Evolutionary conservation across 495 filamentous ascomycete genomes (phyloP), one percentile per base, ranked within the genome.

Genomic region (Lepraria neglecta): DNA sequence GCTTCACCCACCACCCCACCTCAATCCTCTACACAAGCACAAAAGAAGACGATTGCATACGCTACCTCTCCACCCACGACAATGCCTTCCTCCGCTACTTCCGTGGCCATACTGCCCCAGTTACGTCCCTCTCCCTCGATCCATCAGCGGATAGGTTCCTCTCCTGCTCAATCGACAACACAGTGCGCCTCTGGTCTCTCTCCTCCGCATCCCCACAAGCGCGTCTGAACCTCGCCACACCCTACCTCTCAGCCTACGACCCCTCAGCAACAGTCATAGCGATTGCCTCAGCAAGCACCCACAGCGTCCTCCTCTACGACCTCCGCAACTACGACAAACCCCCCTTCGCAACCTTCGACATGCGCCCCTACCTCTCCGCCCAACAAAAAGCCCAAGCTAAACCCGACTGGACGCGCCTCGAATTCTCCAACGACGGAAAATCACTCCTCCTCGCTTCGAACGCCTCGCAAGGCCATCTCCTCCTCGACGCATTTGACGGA

Each of bases 21-120:
- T 87, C 87, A 72, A 87, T 99, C 61, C 87, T 97, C 35, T 96
- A 99, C 69, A 90, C 95, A 44, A 94, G 89, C 70, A 97, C 94
- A 4, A 96, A 97, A 67, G 83, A 91, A 47, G 95, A 99, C 68
- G 86, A 97, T 72, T 88, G 88, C 1, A 86, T 99, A 44, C 83
- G 94, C 60, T 89, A 96, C 72, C 84, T 99, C 44, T 89, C 90
- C 10, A 89, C 92, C 6, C 95, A 97, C 71, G 92, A 97, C 67
- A 96, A 96, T 74, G 84, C 83, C 33, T 99, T 92, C 69, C 83
- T 97, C 60, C 87, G 95, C 55, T 99, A 99, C 74, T 97, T 97
- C 69, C 83, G 85, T 30, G 94, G 91, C 48, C 94, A 97, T 74
- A 86, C 86, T 30, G 85, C 80, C 21, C 75, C 86, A 27, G 94